phyloP scores from a whole-genome alignment of 805 yeast species.

The Starmerella lactis-condensi region DNA sequence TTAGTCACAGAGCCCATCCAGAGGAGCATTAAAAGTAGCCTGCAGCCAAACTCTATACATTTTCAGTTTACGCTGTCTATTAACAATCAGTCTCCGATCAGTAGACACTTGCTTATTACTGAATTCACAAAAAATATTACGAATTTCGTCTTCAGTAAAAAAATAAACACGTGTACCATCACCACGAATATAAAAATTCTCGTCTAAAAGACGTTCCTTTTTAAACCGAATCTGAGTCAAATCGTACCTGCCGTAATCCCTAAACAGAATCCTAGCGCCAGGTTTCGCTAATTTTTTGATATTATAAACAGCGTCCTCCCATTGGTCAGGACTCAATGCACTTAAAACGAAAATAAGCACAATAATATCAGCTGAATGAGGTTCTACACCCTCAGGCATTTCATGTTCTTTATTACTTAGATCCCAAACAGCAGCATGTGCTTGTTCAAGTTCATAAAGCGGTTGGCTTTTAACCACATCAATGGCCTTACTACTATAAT shows the following conservation, averaged over 20 bases:
- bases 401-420: conserved; percentile 53
- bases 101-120: conserved; percentile 63
- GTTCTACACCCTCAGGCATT: conserved; percentile 72
- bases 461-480: conserved; percentile 56
- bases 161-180: conserved; percentile 96
- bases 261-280: conserved; percentile 72
- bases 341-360: conserved; percentile 92
- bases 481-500: conserved; percentile 77
- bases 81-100: conserved; percentile 77
- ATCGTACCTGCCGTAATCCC: conserved; percentile 94
- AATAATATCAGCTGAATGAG: conserved; percentile 69
- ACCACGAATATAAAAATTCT: conserved; percentile 88
- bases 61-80: conserved; percentile 76
- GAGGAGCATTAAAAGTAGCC: conserved; percentile 79
- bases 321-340: conserved; percentile 80
- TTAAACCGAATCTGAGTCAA: conserved; percentile 89
- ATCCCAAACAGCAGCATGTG: conserved; percentile 89
- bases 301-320: conserved; percentile 65
- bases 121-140: conserved; percentile 50
- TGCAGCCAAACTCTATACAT: conserved; percentile 97
- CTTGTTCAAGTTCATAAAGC: conserved; percentile 39
- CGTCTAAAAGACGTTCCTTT: conserved; percentile 68
- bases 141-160: conserved; percentile 82
- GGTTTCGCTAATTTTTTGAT: conserved; percentile 63
- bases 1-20: too few relatives aligned